Conservation (phyloP, 305 asterid genomes). For the Fraxinus nigra region DNA sequence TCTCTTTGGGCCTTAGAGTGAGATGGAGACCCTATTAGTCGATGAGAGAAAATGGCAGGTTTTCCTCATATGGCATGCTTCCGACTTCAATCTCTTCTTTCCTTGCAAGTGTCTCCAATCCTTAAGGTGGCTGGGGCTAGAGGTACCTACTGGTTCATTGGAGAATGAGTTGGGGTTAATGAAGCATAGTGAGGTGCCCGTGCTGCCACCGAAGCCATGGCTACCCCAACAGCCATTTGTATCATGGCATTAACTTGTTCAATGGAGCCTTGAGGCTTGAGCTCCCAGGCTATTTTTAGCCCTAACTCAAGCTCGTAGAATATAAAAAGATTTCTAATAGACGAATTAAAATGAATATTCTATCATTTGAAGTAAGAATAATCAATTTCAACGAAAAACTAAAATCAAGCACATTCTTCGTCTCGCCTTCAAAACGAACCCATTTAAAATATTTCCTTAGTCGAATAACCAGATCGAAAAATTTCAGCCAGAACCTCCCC, state of each 20-base stretch:
- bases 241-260: background rate
- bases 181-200: background rate
- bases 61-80: background rate
- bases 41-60: background rate
- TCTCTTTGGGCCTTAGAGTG: too few species aligned
- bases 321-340: background rate
- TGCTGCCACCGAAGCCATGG: background rate
- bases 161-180: background rate
- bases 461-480: slow-evolving; percentile 19
- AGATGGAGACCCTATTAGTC: background rate
- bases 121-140: background rate
- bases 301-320: background rate
- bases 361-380: background rate
- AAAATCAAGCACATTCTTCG: background rate
- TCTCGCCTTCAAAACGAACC: background rate
- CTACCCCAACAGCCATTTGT: background rate
- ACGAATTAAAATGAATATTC: background rate
- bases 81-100: background rate
- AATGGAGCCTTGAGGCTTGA: background rate
- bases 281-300: background rate
- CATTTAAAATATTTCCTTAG: background rate
- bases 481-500: slow-evolving; percentile 20
- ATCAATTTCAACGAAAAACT: background rate
- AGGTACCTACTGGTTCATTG: background rate
- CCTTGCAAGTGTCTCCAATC: background rate